A percentile compares a stretch with the other conserved stretches of the same genome.
phyloP scores from a whole-genome alignment of 345 rosid species.

The Moricandia arvensis region DNA sequence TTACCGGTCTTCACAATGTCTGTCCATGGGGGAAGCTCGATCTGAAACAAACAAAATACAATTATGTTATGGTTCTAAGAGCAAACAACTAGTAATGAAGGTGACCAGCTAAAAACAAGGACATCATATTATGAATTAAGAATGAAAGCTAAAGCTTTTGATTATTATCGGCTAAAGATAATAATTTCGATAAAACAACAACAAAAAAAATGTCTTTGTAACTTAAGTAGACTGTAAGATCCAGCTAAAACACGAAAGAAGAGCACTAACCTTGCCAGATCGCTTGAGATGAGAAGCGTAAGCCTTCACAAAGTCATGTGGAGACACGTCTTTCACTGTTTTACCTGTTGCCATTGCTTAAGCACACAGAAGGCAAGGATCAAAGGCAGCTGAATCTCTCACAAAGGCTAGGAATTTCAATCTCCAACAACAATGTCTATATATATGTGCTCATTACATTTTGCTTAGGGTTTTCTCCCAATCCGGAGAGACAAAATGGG shows the following conservation, averaged over 20 bases:
- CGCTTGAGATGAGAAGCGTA: constrained; percentile 84
- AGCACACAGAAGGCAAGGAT: no score
- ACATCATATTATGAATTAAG: no score
- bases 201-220: no score
- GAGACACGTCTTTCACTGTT: constrained; percentile 79
- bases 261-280: constrained; percentile 67
- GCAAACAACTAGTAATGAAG: no score
- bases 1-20: constrained; percentile 83
- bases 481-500: background rate
- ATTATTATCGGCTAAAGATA: no score
- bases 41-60: constrained; percentile 47
- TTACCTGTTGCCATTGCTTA: constrained; percentile 20
- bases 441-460: background rate
- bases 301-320: constrained; percentile 84
- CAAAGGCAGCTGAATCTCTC: constrained; percentile 17
- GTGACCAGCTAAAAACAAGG: no score
- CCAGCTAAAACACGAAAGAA: background rate
- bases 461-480: constrained; percentile 36
- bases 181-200: no score
- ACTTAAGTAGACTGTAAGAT: no score
- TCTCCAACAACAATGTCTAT: background rate
- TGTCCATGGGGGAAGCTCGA: constrained; percentile 86
- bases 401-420: constrained; percentile 34
- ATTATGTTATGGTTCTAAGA: no score
- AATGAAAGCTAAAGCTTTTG: no score